phyloP scores from a whole-genome alignment of 73 alveolate species.

The Uronychia binucleata region DNA sequence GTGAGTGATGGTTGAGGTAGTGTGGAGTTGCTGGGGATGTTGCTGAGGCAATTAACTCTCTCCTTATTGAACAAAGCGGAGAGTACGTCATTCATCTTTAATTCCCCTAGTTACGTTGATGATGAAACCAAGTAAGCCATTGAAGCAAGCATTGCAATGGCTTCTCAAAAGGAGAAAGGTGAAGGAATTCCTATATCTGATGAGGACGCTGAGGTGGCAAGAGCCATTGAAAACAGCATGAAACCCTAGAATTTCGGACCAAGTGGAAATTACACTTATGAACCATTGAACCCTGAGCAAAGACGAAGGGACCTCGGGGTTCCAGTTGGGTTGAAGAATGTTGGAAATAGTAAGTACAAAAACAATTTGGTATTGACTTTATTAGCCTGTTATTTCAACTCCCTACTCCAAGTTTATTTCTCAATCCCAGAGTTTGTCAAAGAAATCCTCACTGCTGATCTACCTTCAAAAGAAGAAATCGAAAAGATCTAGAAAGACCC shows the following conservation, averaged over 20 bases:
- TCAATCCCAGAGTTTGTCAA: slow-evolving; percentile 41
- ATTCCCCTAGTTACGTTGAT: no score
- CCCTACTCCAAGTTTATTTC: slow-evolving; percentile 40
- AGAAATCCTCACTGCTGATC: slow-evolving; percentile 17
- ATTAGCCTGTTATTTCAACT: slow-evolving; percentile 54
- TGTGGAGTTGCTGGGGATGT: no score
- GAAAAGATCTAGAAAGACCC: slow-evolving; percentile 13
- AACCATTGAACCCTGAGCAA: slow-evolving; percentile 16
- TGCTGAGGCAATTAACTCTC: no score
- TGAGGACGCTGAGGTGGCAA: slow-evolving; percentile 41
- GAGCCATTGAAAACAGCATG: slow-evolving; percentile 23
- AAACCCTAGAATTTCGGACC: no score
- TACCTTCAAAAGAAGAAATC: not conserved
- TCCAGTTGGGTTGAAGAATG: slow-evolving; percentile 60
- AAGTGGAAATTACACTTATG: not conserved
- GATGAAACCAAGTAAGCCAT: not conserved
- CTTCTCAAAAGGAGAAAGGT: not conserved
- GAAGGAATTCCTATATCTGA: slow-evolving; percentile 8
- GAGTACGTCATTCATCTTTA: no score
- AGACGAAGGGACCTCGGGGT: not conserved
- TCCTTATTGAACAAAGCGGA: no score
- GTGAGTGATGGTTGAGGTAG: no score
- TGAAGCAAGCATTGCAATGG: not conserved
- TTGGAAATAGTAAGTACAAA: slow-evolving; percentile 45
- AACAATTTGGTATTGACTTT: not conserved